These are phyloP conservation scores for Porcisia hertigi DNA, from an alignment of 208 protist species.

Conservation along the genomic window DNA sequence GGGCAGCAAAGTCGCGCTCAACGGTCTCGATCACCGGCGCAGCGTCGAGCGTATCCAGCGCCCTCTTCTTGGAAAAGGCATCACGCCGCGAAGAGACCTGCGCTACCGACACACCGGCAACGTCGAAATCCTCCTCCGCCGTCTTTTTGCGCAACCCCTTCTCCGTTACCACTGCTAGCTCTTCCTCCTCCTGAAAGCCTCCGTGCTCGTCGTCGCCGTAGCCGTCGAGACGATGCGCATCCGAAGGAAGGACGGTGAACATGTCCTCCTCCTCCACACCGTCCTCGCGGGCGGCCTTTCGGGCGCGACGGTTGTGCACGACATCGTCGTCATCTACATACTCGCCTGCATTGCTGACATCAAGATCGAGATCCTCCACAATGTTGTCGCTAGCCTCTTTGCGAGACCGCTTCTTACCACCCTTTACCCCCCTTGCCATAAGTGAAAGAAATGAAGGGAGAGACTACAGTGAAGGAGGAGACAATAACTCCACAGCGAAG, in stretches of 20 bases:
- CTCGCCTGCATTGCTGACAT: conserved; percentile 41
- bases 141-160: conserved; percentile 54
- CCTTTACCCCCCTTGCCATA: background rate
- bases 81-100: conserved; percentile 18
- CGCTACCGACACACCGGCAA: conserved; percentile 58
- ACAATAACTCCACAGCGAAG: background rate
- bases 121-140: conserved; percentile 80
- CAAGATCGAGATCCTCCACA: conserved; percentile 84
- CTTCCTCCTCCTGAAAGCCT: conserved; percentile 80
- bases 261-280: conserved; percentile 35
- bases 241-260: conserved; percentile 58
- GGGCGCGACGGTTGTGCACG: conserved; percentile 52
- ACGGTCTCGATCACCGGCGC: conserved; percentile 83
- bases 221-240: conserved; percentile 86
- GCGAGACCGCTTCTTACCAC: conserved; percentile 29
- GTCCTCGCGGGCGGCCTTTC: conserved; percentile 23
- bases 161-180: conserved; percentile 67
- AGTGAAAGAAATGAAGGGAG: background rate
- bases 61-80: conserved; percentile 25
- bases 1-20: conserved; percentile 86
- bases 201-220: conserved; percentile 83
- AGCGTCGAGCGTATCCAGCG: conserved; percentile 41
- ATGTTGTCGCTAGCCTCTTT: conserved; percentile 41
- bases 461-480: background rate
- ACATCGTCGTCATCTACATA: conserved; percentile 65